Percentiles rank a stretch among this genome's conserved stretches.
These are phyloP conservation scores for Scleroderma bovista DNA, from an alignment of 768 basidiomycete species.

Conservation along the genomic window DNA sequence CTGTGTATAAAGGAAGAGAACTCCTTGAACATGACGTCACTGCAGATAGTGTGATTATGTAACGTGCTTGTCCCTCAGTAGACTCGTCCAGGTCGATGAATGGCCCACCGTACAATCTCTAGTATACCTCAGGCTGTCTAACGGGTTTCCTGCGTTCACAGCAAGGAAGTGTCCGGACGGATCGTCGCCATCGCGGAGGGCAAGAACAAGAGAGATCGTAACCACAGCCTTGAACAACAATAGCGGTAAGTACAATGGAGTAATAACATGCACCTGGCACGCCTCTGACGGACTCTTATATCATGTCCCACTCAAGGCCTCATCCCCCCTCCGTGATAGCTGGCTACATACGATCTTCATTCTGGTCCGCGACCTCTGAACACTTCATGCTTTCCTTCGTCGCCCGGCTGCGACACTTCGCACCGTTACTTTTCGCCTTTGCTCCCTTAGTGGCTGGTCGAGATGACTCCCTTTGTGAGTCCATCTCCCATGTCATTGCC, in stretches of 20 bases:
- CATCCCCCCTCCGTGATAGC: slow-evolving; percentile 19
- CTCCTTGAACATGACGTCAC: no score
- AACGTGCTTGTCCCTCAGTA: no score
- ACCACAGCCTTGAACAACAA: slow-evolving; percentile 27
- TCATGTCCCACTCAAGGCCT: slow-evolving; percentile 13
- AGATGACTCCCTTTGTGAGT: slow-evolving; percentile 60
- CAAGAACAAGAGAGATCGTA: slow-evolving; percentile 17
- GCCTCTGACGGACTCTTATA: slow-evolving; percentile 20
- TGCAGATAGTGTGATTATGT: no score
- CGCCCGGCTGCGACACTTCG: slow-evolving; percentile 70
- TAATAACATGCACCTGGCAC: slow-evolving; percentile 23
- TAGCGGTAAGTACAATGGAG: slow-evolving; percentile 25
- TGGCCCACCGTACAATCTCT: no score
- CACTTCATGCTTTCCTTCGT: slow-evolving; percentile 55
- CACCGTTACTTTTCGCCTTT: slow-evolving; percentile 36
- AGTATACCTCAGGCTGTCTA: no score
- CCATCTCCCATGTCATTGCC: slow-evolving; percentile 1
- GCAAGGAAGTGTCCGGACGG: no score
- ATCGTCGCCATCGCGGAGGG: neutral
- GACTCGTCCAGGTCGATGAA: no score
- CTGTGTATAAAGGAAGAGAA: no score
- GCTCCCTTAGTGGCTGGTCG: slow-evolving; percentile 39
- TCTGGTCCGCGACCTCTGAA: slow-evolving; percentile 10
- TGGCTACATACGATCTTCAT: slow-evolving; percentile 20
- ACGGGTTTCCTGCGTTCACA: no score